These are phyloP conservation scores for Lactarius sp. DNA, from an alignment of 768 basidiomycete genomes.

Conservation along the genomic window DNA sequence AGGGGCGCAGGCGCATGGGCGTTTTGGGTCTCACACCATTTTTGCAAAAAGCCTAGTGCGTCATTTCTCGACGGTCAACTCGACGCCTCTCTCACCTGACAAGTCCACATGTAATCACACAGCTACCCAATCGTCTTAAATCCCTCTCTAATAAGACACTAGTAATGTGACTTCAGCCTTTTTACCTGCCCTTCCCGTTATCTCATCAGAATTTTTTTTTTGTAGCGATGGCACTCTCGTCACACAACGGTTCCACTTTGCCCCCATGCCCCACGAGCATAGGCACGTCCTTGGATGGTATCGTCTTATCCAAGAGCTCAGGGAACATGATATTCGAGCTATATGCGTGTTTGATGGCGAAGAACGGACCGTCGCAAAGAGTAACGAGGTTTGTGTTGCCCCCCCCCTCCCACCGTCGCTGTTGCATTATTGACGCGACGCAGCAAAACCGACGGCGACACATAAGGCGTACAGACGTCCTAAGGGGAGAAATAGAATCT, in stretches of 20 bases:
- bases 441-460: conserved; percentile 56
- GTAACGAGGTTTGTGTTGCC: conserved; percentile 51
- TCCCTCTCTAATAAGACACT: conserved; percentile 61
- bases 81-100: not conserved
- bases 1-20: conserved; percentile 48
- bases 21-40: conserved; percentile 68
- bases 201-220: conserved; percentile 14
- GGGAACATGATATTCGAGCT: conserved; percentile 48
- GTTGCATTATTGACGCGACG: not conserved
- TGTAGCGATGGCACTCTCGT: conserved; percentile 85
- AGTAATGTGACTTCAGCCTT: conserved; percentile 53
- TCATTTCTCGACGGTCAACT: not conserved
- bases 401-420: not conserved
- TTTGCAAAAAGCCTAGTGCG: conserved; percentile 60
- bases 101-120: conserved; percentile 62
- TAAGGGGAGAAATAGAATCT: conserved; percentile 54
- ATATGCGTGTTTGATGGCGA: conserved; percentile 82
- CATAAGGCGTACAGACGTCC: conserved; percentile 42
- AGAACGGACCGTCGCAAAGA: conserved; percentile 61
- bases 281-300: conserved; percentile 81
- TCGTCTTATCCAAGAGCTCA: conserved; percentile 57
- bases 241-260: conserved; percentile 77
- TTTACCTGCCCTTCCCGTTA: conserved; percentile 9
- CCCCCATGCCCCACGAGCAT: conserved; percentile 47
- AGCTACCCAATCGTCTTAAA: conserved; percentile 58